Conservation (phyloP, 345 rosid genomes). For the Eucalyptus sp. region DNA sequence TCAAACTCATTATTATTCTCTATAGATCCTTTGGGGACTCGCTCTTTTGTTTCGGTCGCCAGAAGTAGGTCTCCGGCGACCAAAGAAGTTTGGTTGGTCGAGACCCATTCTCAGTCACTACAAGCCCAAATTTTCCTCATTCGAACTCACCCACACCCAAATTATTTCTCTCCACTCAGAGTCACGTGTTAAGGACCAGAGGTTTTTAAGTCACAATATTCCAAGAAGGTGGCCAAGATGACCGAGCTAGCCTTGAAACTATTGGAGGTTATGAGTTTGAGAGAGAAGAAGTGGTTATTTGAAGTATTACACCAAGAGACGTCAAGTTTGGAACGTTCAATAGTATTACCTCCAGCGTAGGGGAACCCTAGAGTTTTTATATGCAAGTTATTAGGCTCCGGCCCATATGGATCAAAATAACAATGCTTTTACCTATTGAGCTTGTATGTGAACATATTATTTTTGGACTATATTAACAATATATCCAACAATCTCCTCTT, state of each 20-base stretch:
- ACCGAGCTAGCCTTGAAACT: neutral
- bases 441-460: no score
- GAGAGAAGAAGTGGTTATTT: no score
- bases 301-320: no score
- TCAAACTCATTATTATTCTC: neutral
- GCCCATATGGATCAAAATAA: no score
- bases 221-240: neutral
- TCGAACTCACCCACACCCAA: neutral
- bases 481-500: no score
- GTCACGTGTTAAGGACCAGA: neutral
- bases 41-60: neutral
- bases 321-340: no score
- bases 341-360: fast-evolving
- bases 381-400: no score
- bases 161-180: neutral
- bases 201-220: neutral
- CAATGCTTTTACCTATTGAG: no score
- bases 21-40: neutral
- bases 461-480: no score
- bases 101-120: neutral
- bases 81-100: neutral
- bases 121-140: neutral
- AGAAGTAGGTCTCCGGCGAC: neutral
- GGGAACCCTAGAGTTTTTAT: no score
- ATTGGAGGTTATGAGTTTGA: no score